phyloP scores from a whole-genome alignment of 768 basidiomycete genomes.

The Termitomyces sp. region DNA sequence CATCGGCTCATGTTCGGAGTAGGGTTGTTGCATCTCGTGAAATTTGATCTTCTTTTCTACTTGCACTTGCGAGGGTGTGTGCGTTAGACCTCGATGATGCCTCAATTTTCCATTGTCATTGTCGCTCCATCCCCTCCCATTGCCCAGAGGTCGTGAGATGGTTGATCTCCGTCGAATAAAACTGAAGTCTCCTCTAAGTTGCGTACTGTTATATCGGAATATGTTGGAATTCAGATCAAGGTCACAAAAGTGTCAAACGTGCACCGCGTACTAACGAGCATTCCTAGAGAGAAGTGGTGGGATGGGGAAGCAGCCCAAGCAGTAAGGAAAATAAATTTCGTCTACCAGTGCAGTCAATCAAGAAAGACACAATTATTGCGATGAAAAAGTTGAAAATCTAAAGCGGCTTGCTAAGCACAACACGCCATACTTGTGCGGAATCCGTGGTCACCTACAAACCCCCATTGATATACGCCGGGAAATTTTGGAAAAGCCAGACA shows the following conservation, averaged over 20 bases:
- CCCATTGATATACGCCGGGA: constrained; percentile 50
- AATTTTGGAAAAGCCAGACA: background rate
- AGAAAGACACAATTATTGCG: constrained; percentile 52
- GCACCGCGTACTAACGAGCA: constrained; percentile 39
- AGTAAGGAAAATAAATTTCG: constrained; percentile 39
- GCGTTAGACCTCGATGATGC: constrained; percentile 9
- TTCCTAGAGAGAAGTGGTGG: constrained; percentile 15
- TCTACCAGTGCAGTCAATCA: constrained; percentile 65
- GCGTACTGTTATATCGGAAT: constrained; percentile 17
- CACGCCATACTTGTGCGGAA: background rate
- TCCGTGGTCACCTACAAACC: constrained; percentile 40
- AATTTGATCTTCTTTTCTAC: constrained; percentile 3
- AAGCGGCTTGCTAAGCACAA: background rate
- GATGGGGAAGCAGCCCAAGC: background rate
- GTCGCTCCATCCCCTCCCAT: constrained; percentile 45
- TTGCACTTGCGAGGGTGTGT: background rate
- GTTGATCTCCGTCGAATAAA: constrained; percentile 60
- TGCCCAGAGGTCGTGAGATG: constrained; percentile 34
- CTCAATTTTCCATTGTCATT: constrained; percentile 27
- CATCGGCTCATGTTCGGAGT: background rate
- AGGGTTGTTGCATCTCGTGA: constrained; percentile 10
- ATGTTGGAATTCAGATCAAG: background rate
- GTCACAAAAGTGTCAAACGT: background rate
- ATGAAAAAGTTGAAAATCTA: constrained; percentile 60
- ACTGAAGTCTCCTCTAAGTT: constrained; percentile 73